These are phyloP conservation scores for Arxiozyma slooffiae DNA, from an alignment of 1,139 yeast species.

Conservation along the genomic window DNA sequence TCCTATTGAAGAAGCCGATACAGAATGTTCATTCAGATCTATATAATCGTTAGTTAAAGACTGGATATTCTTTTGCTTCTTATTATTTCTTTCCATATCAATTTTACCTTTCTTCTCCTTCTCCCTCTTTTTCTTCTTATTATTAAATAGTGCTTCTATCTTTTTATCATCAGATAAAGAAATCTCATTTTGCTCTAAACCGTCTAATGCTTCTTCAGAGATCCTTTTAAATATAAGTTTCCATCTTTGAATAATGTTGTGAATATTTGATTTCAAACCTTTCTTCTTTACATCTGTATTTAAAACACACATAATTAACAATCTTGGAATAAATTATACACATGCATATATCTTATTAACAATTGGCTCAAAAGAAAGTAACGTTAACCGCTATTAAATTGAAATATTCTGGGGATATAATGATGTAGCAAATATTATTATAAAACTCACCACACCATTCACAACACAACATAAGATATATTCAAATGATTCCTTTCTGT, in stretches of 20 bases:
- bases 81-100: background rate
- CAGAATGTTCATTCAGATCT: background rate
- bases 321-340: background rate
- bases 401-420: background rate
- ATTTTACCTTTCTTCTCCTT: background rate
- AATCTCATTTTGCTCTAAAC: conserved; percentile 15
- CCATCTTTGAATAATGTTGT: conserved; percentile 19
- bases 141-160: conserved; percentile 18
- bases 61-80: background rate
- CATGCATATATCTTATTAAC: background rate
- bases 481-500: background rate
- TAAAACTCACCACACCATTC: background rate
- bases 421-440: background rate
- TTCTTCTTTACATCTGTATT: background rate
- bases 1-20: background rate
- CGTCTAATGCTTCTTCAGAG: conserved; percentile 19
- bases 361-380: too few relatives aligned
- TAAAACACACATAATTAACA: background rate
- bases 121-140: background rate
- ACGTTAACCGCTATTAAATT: background rate
- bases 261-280: conserved; percentile 6
- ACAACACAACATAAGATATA: too few relatives aligned
- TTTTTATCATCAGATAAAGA: conserved; percentile 13
- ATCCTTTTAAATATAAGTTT: conserved; percentile 14
- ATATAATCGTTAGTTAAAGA: background rate